Evolutionary conservation across 306 rosid species (phyloP), one percentile per base, ranked within the genome.

Genomic region (Citrullus mucosospermus): DNA sequence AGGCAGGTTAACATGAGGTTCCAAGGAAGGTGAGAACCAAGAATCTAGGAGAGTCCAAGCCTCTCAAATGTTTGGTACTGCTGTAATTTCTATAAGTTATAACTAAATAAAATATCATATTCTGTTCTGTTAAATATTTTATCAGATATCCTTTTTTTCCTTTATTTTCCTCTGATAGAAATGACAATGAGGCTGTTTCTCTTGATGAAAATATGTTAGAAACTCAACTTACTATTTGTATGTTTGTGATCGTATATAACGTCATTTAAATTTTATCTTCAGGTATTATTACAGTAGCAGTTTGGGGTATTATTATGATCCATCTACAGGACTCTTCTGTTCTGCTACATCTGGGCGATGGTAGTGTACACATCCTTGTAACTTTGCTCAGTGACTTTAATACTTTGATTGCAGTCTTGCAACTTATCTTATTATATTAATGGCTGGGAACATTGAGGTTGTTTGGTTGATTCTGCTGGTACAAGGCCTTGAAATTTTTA

Each of bases 201-300:
- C 51, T 43, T 41, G 55, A 38, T 18, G 18, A 66, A 6, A 67
- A 12, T 4, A 20, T 22, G 4, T 10, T 43, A 69, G 54, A 41
- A 20, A 44, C 75, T 68, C 39, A 2, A 11, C 3, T 71, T 71
- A 18, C 5, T 44, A 17, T 32, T 8, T 51, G 44, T 73, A 51
- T 51, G 61, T 46, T 46, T 46, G 20, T 73, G 5, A 28, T 14
- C 30, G 57, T 73, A 28, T 30, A 43, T 68, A 57, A 77, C 34
- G 51, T 54, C 57, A 70, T 41, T 77, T 61, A 62, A 46, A 59
- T 36, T 59, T 32, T 61, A 79, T 79, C 79, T 83, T 77, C 87
- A 90, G 96, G 88, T 90, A 88, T 80, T 90, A 90, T 84, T 90
- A 90, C 82, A 90, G 92, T 83, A 87, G 89, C 83, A 80, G 63